Evolutionary conservation across 768 basidiomycete genomes (phyloP).

Genomic region (Leccinum broughii): DNA sequence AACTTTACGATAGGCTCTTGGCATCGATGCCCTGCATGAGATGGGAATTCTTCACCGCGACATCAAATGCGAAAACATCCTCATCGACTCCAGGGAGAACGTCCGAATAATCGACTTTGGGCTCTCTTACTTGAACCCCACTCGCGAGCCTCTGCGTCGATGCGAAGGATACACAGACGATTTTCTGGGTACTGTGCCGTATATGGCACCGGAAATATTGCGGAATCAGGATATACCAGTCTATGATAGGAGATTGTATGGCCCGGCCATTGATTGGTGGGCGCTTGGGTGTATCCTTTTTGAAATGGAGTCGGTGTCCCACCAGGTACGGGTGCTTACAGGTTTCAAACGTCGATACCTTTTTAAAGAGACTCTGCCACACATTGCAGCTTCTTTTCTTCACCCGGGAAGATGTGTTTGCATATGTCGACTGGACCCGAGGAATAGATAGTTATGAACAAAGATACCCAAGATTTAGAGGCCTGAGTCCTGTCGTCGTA

Average conservation of each 20-base stretch:
- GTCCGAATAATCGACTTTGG: slow-evolving; percentile 46
- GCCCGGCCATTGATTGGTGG: slow-evolving; percentile 43
- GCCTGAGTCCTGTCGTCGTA: slow-evolving; percentile 23
- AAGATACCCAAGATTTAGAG: slow-evolving; percentile 27
- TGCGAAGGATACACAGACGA: slow-evolving; percentile 24
- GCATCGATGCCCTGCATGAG: slow-evolving; percentile 47
- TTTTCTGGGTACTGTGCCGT: slow-evolving; percentile 36
- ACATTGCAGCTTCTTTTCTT: slow-evolving; percentile 35
- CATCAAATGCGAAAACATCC: slow-evolving; percentile 69
- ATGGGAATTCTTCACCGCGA: slow-evolving; percentile 69
- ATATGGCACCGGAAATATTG: slow-evolving; percentile 44
- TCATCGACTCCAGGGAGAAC: slow-evolving; percentile 47
- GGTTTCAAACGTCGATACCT: not conserved
- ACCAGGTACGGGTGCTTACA: slow-evolving; percentile 23
- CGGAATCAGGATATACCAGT: slow-evolving; percentile 20
- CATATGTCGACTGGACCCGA: slow-evolving; percentile 23
- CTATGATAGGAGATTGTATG: slow-evolving; percentile 26
- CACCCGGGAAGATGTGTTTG: slow-evolving; percentile 21
- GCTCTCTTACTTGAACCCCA: slow-evolving; percentile 28
- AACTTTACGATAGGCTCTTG: slow-evolving; percentile 35
- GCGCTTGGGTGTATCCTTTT: slow-evolving; percentile 42
- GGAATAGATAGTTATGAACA: slow-evolving; percentile 2
- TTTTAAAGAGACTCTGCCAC: not conserved
- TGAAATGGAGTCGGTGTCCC: slow-evolving; percentile 35
- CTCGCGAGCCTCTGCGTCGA: slow-evolving; percentile 12